Percentiles rank a stretch among this genome's conserved stretches.
phyloP scores from a whole-genome alignment of 305 asterid genomes.

The Fraxinus greggii region DNA sequence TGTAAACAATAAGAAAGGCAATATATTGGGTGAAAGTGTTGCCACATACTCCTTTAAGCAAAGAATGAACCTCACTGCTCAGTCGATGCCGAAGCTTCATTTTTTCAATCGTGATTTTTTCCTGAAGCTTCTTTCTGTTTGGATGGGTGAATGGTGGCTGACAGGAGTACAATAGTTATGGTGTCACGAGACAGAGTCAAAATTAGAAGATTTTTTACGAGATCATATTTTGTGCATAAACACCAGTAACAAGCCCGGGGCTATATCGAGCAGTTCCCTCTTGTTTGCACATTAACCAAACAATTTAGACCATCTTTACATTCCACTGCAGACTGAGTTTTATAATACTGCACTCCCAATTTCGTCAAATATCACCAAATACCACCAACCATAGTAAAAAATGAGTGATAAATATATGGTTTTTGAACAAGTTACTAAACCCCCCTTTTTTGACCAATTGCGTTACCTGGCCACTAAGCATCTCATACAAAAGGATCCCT shows the following conservation, averaged over 20 bases:
- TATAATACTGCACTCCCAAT: not conserved
- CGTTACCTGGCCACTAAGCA: conserved; percentile 80
- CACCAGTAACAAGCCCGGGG: not conserved
- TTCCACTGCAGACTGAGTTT: not conserved
- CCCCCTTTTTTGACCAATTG: not conserved
- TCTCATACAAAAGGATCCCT: conserved; percentile 84
- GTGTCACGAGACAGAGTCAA: not conserved
- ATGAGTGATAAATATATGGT: not conserved
- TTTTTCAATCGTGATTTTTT: conserved; percentile 75
- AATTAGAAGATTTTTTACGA: not conserved
- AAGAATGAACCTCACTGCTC: conserved; percentile 69
- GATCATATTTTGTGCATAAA: not conserved
- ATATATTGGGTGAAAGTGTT: not conserved
- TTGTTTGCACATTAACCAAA: not conserved
- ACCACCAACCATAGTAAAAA: not conserved
- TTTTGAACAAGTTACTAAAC: not conserved
- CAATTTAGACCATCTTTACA: not conserved
- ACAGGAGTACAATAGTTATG: conserved; percentile 4
- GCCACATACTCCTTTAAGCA: conserved; percentile 77
- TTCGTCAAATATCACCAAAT: not conserved
- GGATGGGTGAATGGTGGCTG: conserved; percentile 84
- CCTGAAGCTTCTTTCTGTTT: conserved; percentile 88
- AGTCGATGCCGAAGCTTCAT: conserved; percentile 79
- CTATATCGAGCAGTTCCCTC: not conserved
- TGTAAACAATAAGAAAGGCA: not conserved